These are phyloP conservation scores for Pleurostoma richardsiae DNA, from an alignment of 2,329 filamentous ascomycete genomes.

Conservation along the genomic window DNA sequence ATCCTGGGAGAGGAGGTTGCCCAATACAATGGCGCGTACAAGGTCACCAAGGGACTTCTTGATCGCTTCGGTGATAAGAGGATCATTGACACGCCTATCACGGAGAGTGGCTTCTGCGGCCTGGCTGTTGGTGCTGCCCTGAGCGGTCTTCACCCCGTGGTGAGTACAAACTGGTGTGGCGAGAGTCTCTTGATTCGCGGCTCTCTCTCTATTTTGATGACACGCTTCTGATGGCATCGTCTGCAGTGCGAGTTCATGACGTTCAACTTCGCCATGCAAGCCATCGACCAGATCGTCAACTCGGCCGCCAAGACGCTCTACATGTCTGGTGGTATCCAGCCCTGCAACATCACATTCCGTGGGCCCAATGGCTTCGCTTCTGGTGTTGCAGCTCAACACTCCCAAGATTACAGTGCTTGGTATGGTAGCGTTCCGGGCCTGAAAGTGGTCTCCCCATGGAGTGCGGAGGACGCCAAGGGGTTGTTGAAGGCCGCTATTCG, in stretches of 20 bases:
- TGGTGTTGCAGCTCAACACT: conserved; percentile 96
- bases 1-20: conserved; percentile 96
- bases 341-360: conserved; percentile 99
- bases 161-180: conserved; percentile 45
- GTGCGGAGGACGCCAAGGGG: conserved; percentile 96
- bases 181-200: not conserved
- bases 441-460: conserved; percentile 96
- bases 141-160: conserved; percentile 88
- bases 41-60: conserved; percentile 95
- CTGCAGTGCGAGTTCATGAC: conserved; percentile 98
- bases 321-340: conserved; percentile 99
- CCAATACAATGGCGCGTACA: conserved; percentile 99
- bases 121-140: conserved; percentile 92
- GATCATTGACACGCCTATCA: conserved; percentile 98
- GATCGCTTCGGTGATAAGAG: conserved; percentile 97
- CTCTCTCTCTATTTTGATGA: not conserved
- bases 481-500: conserved; percentile 96
- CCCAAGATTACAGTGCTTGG: conserved; percentile 98
- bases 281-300: conserved; percentile 99
- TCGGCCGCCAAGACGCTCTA: conserved; percentile 98
- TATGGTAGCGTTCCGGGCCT: conserved; percentile 97
- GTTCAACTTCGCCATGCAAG: conserved; percentile 99
- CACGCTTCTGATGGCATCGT: not conserved
- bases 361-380: conserved; percentile 97
- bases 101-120: conserved; percentile 92